Evolutionary conservation across 768 basidiomycete species (phyloP), one percentile per base, ranked within the genome.

Genomic region (Mycena polygramma): DNA sequence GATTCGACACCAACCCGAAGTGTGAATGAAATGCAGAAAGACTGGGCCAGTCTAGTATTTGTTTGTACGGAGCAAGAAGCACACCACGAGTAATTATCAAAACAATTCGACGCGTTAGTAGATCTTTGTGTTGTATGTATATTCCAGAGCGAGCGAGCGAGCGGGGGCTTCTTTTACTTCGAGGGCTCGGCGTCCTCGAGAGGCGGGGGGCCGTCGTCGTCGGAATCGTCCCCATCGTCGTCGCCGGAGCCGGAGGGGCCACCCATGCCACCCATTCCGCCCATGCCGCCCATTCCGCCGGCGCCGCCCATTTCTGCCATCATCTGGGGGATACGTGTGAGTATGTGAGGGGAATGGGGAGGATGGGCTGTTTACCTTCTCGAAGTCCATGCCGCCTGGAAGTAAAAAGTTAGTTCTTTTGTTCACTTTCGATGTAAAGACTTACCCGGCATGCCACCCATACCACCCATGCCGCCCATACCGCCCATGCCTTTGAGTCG

Each of bases 141-240:
- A 36, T 35, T 57, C 36, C 22, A 37, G n/a, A 7, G 41, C n/a
- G 24, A 26, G 22, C 22, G 7, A 41, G 11, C 8, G 43, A 30
- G 30, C 6, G 3, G 30, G 30, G 30, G 30, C 30, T 30, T 2
- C 30, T 30, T 66, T 62, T 67, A 71, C 55, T 71, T 71, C 26
- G 68, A 41, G 2, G 71, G 62, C 52, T 64, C 64, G 37, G 84
- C 84, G n/a, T 90, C 89, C 82, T 95, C 94, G 55, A 95, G 91
- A 74, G 94, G 92, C 60, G 94, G 94, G 65, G 93, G 93, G 59
- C 90, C 92, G 49, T 91, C 92, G 57, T 90, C 90, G 64, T 89
- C 88, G 8, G 83, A 81, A 65, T 87, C 88, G 49, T 85, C 30
- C 30, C 30, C 83, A 15, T 84, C 87, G 24, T 80, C 83, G 26